Evolutionary conservation across 108 stramenopile species (phyloP).

Genomic region (Skeletonema grethae): DNA sequence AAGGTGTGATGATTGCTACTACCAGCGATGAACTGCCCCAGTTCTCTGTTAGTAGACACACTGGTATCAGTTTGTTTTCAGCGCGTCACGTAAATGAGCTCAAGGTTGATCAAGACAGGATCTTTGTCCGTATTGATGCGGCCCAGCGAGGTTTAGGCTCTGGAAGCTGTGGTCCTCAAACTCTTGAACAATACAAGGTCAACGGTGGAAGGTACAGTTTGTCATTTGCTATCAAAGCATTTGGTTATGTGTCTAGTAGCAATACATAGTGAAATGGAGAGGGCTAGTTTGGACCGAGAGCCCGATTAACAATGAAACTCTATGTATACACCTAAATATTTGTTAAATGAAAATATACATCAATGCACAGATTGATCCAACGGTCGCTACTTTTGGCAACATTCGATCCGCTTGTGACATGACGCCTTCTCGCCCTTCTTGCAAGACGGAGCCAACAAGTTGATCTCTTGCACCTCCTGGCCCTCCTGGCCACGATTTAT

Average conservation of each 20-base stretch:
- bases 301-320: no score
- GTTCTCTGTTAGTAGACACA: conserved; percentile 23
- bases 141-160: conserved; percentile 44
- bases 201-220: conserved; percentile 22
- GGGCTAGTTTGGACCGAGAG: no score
- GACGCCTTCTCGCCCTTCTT: not conserved
- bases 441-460: not conserved
- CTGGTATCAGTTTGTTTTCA: conserved; percentile 18
- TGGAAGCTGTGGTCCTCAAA: conserved; percentile 47
- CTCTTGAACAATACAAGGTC: conserved; percentile 28
- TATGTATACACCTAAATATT: no score
- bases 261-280: no score
- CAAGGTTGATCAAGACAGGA: conserved; percentile 7
- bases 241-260: not conserved
- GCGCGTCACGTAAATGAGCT: conserved; percentile 26
- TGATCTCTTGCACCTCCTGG: conserved; percentile 8
- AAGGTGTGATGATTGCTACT: conserved; percentile 24
- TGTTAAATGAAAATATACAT: not conserved
- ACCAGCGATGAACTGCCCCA: not conserved
- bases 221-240: conserved; percentile 21
- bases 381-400: not conserved
- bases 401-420: not conserved
- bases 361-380: not conserved
- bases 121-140: conserved; percentile 37
- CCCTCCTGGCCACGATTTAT: conserved; percentile 46